A percentile compares a stretch with the other conserved stretches of the same genome.
Evolutionary conservation across 345 rosid species (phyloP).

Genomic region (Cochlearia excelsa): DNA sequence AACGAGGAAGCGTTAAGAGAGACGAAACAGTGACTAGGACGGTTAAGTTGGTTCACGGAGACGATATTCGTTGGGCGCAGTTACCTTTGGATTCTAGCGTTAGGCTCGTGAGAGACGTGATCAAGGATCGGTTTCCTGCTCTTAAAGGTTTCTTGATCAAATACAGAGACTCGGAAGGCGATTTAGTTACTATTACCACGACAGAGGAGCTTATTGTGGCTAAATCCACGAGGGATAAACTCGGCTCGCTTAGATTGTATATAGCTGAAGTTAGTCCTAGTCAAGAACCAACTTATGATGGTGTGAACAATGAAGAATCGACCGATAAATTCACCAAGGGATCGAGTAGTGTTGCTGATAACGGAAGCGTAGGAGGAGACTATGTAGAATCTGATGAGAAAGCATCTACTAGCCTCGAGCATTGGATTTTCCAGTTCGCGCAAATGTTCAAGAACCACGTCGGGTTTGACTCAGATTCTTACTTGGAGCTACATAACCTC

Average conservation of each 20-base stretch:
- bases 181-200: constrained; percentile 81
- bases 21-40: constrained; percentile 54
- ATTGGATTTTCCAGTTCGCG: constrained; percentile 90
- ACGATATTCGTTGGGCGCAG: constrained; percentile 92
- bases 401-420: constrained; percentile 48
- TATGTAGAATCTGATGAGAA: constrained; percentile 42
- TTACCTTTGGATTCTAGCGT: constrained; percentile 61
- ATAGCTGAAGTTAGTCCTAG: constrained; percentile 62
- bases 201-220: constrained; percentile 75
- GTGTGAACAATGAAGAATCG: constrained; percentile 37
- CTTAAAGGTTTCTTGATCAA: constrained; percentile 74
- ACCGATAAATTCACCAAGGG: constrained; percentile 32
- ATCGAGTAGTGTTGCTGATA: constrained; percentile 31
- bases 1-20: constrained; percentile 37
- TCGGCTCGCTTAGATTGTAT: constrained; percentile 66
- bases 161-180: constrained; percentile 82
- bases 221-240: constrained; percentile 44
- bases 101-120: constrained; percentile 65
- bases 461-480: constrained; percentile 91
- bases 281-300: constrained; percentile 81
- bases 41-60: constrained; percentile 81
- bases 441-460: constrained; percentile 83
- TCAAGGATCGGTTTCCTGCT: constrained; percentile 70
- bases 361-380: constrained; percentile 36
- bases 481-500: constrained; percentile 75